Evolutionary conservation across 306 rosid species (phyloP).

Genomic region (Nissolia schottii): DNA sequence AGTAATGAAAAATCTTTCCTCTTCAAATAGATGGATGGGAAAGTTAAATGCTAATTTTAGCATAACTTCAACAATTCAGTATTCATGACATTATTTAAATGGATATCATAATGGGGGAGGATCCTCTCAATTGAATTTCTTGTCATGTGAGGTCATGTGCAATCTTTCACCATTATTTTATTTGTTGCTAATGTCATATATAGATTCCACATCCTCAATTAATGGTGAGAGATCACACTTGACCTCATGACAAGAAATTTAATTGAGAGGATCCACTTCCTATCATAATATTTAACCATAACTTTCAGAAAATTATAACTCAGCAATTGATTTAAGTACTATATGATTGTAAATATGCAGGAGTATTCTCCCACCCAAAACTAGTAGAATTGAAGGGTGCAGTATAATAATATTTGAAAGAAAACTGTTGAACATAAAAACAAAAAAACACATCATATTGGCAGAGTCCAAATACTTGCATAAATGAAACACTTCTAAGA

Average conservation of each 20-base stretch:
- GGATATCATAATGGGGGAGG: too few species aligned
- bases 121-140: too few species aligned
- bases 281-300: neutral
- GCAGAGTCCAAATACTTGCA: neutral
- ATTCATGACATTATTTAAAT: neutral
- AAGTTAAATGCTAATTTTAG: neutral
- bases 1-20: neutral
- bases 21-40: neutral
- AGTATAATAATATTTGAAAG: neutral
- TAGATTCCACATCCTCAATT: too few species aligned
- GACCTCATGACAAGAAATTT: too few species aligned
- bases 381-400: neutral
- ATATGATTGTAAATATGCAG: neutral
- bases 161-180: too few species aligned
- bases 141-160: too few species aligned
- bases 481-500: slow-evolving; percentile 16
- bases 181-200: too few species aligned
- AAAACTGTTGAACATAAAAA: slow-evolving; percentile 8
- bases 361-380: neutral
- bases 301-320: neutral
- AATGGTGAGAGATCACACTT: too few species aligned
- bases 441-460: neutral
- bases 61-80: neutral
- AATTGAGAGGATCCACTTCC: too few species aligned
- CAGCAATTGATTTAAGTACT: neutral